Base-by-base conservation (phyloP, 2,329 filamentous ascomycete genomes). In the Pseudocercospora eumusae region DNA sequence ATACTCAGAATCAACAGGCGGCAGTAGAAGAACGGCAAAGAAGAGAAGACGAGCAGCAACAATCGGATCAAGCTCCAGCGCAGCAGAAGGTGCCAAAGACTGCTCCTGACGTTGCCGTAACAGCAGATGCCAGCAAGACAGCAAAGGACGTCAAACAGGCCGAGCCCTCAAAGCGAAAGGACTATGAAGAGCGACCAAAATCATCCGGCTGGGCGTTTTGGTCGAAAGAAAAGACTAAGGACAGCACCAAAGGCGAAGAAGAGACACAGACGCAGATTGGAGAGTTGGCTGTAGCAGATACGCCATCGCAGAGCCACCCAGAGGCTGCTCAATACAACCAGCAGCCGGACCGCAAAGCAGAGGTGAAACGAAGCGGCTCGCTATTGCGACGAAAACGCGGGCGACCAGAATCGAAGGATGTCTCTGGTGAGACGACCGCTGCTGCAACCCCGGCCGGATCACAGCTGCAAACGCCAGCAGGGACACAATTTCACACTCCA, bases 171-270 rank as follows among this genome's bases (percentile, higher is more conserved):
- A 60, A 61, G 47, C 25, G 3, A 7, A 59, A 59, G 27, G 54
- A 56, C 7, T 60, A 62, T 36, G 57, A 64, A 53, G 59, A 74
- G 28, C 66, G 56, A 53, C 70, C 75, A 70, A 82, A 67, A 69
- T 77, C 65, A 74, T 89, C 89, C 0, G 90, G 88, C 0, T 93
- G 90, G 90, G 90, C 88, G 0, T 93, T 93, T 67, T 93, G 90
- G 90, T 91, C 88, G 13, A 84, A 82, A 50, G 86, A 88, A 3
- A 76, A 75, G 60, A 66, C 77, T 71, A 36, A 84, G 81, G 69
- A 57, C 6, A 40, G 23, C 36, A 57, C 52, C 7, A 66, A 86
- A 80, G 69, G 56, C 80, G 84, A 64, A 79, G 82, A 53, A 83
- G 86, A 47, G 79, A 88, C 76, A 75, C 82, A 67, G 79, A 86